phyloP scores from a whole-genome alignment of 352 stramenopile species.

The Phytophthora cactorum region DNA sequence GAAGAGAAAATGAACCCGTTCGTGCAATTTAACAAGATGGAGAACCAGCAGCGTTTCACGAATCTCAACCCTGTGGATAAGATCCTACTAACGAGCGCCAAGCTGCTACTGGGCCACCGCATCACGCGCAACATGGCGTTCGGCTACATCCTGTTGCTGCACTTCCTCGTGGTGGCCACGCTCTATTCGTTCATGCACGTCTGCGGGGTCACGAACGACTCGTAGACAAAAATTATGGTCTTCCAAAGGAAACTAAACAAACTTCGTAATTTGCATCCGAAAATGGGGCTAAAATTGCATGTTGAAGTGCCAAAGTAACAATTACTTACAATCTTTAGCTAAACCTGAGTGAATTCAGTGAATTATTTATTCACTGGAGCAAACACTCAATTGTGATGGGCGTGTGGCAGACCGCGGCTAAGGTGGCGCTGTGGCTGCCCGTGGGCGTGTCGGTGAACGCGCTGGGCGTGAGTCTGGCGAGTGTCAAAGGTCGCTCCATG shows the following conservation, averaged over 20 bases:
- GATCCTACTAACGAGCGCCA: slow-evolving; percentile 88
- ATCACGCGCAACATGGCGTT: slow-evolving; percentile 87
- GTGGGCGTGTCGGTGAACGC: slow-evolving; percentile 83
- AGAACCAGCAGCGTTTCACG: slow-evolving; percentile 88
- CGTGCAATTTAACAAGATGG: slow-evolving; percentile 91
- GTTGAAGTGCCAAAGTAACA: slow-evolving; percentile 2
- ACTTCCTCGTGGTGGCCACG: slow-evolving; percentile 86
- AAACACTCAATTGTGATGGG: slow-evolving; percentile 35
- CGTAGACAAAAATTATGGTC: slow-evolving; percentile 6
- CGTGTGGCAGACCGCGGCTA: slow-evolving; percentile 66
- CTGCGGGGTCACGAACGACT: slow-evolving; percentile 82
- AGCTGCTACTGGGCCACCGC: slow-evolving; percentile 81
- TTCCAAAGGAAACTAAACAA: background rate
- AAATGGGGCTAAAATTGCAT: background rate
- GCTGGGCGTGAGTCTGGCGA: slow-evolving; percentile 71
- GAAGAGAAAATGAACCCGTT: slow-evolving; percentile 94
- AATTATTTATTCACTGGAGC: background rate
- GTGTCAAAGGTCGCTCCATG: slow-evolving; percentile 85
- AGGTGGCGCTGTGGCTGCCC: slow-evolving; percentile 78
- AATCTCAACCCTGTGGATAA: slow-evolving; percentile 93
- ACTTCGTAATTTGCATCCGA: background rate
- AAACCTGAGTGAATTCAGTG: background rate
- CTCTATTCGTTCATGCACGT: slow-evolving; percentile 90
- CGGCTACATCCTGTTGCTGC: slow-evolving; percentile 85
- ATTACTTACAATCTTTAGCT: background rate